These are phyloP conservation scores for Staphylotrichum longicolle DNA, from an alignment of 495 filamentous ascomycete species.

Conservation along the genomic window DNA sequence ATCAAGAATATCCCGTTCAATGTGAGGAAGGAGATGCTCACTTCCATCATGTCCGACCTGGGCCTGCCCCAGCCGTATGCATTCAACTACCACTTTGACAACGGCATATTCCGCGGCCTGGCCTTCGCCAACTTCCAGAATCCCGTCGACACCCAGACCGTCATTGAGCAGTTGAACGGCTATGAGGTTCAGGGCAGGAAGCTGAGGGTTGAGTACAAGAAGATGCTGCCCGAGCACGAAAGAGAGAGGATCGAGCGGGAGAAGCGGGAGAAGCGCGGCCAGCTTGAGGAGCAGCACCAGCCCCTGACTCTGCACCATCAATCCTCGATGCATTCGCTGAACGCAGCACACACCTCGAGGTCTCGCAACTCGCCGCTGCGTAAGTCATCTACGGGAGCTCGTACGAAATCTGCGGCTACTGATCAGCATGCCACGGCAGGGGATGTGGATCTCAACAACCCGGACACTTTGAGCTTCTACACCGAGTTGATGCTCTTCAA, in stretches of 20 bases:
- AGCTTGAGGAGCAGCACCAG: conserved; percentile 94
- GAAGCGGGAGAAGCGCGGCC: conserved; percentile 93
- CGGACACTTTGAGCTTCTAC: conserved; percentile 80
- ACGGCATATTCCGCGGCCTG: conserved; percentile 92
- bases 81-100: conserved; percentile 99
- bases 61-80: conserved; percentile 91
- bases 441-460: conserved; percentile 92
- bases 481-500: conserved; percentile 86
- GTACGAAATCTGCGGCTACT: conserved; percentile 32
- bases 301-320: conserved; percentile 70
- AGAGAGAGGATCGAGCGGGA: conserved; percentile 95
- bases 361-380: conserved; percentile 42
- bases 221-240: conserved; percentile 94
- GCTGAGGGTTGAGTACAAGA: conserved; percentile 96
- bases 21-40: conserved; percentile 93
- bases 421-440: conserved; percentile 29
- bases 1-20: conserved; percentile 99
- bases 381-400: conserved; percentile 26
- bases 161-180: conserved; percentile 90
- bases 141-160: conserved; percentile 82
- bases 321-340: conserved; percentile 77
- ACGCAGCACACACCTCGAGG: conserved; percentile 45
- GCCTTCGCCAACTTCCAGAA: conserved; percentile 99
- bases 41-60: conserved; percentile 87
- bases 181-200: conserved; percentile 94